A percentile compares a stretch with the other conserved stretches of the same genome.
Evolutionary conservation across 2,329 filamentous ascomycete genomes (phyloP).

Genomic region (Westerdykella aurantiaca): DNA sequence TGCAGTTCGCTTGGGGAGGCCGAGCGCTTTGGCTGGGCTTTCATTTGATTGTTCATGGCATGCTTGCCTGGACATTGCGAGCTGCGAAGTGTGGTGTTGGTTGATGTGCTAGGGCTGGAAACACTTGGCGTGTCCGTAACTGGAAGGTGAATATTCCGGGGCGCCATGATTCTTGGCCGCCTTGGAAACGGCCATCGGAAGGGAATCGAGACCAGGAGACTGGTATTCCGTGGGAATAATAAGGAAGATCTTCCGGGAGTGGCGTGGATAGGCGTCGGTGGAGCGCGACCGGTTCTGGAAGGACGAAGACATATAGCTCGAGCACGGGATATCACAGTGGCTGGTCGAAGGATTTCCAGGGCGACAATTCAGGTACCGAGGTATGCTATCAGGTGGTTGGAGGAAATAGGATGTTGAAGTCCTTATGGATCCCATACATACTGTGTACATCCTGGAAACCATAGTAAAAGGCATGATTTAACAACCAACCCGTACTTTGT

Average conservation of each 20-base stretch:
- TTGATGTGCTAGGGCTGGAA: constrained; percentile 16
- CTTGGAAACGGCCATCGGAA: neutral
- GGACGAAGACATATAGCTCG: neutral
- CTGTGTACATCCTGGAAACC: no score
- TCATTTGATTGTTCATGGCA: constrained; percentile 18
- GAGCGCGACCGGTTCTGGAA: neutral
- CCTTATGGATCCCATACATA: no score
- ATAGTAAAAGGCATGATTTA: no score
- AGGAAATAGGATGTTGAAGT: no score
- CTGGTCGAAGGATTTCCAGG: no score
- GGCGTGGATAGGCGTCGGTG: neutral
- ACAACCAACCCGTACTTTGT: no score
- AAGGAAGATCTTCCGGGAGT: neutral
- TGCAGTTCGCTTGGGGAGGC: constrained; percentile 6
- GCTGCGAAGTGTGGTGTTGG: constrained; percentile 3
- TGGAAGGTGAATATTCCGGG: constrained; percentile 15
- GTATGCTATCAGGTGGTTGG: no score
- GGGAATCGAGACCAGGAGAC: neutral
- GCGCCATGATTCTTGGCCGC: constrained; percentile 9
- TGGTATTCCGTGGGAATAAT: neutral
- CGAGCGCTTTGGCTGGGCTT: constrained; percentile 17
- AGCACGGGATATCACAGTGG: no score
- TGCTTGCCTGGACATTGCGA: constrained; percentile 13
- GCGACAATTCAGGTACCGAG: no score
- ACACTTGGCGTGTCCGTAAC: constrained; percentile 4